Percentiles rank a stretch among this genome's conserved stretches.
Evolutionary conservation across 208 protist species (phyloP).

Genomic region (Crithidia expoeki): DNA sequence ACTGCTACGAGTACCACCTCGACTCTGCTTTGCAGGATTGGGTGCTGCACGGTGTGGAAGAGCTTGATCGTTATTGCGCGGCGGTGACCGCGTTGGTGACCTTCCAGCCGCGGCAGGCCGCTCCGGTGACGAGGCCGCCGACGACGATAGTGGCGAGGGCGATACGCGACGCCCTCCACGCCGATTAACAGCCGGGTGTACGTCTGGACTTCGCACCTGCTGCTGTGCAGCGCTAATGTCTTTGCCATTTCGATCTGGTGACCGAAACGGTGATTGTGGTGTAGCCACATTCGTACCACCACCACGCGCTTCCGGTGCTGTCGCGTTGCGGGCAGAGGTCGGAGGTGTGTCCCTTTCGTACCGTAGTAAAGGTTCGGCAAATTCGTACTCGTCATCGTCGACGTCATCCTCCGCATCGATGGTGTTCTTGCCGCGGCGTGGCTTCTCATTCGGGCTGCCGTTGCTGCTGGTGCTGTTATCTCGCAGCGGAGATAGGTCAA

Average conservation of each 20-base stretch:
- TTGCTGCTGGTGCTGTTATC: slow-evolving; percentile 12
- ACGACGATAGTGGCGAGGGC: background rate
- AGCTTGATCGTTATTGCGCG: background rate
- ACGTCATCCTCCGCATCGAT: slow-evolving; percentile 9
- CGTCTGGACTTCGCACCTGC: slow-evolving; percentile 12
- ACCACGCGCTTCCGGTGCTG: background rate
- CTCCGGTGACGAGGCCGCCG: slow-evolving; percentile 4
- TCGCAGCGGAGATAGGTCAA: slow-evolving; percentile 16
- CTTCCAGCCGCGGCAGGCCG: background rate
- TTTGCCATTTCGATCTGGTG: too few species aligned
- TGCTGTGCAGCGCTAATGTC: too few species aligned
- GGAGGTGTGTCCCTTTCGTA: slow-evolving; percentile 23
- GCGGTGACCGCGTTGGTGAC: slow-evolving; percentile 12
- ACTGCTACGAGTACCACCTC: background rate
- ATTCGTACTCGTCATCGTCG: slow-evolving; percentile 39
- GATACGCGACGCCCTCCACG: background rate
- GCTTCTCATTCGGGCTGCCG: slow-evolving; percentile 1
- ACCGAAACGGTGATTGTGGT: too few species aligned
- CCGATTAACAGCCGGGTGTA: background rate
- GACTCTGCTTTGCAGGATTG: background rate
- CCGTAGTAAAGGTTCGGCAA: slow-evolving; percentile 37
- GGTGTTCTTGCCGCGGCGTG: slow-evolving; percentile 4
- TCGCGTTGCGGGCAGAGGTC: background rate
- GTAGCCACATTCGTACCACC: too few species aligned
- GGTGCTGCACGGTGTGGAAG: background rate